Base-by-base conservation (phyloP, 164 flowering plant species). In the Nymphaea colorata region DNA sequence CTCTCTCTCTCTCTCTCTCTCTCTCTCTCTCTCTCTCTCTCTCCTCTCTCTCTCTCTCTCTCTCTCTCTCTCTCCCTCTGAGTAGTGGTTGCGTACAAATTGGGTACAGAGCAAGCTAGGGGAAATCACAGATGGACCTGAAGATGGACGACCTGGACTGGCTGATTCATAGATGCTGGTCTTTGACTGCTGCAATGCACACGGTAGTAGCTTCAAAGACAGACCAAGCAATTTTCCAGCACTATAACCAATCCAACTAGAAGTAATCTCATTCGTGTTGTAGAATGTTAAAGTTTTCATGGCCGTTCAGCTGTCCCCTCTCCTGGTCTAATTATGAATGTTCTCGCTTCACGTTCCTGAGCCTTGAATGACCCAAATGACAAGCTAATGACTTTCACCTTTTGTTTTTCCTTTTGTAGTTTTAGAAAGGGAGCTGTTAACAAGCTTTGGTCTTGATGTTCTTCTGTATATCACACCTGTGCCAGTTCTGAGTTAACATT, bases 51-150 rank as follows among this genome's bases (percentile, higher is more conserved):
- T 17, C 12, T 17, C 11, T 61, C 63, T 61, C 8, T 61, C 10
- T 61, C n/a, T 3, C n/a, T 17, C 0, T 6, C 12, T 61, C 42
- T 61, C 3, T 61, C n/a, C n/a, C n/a, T 8, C 16, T 8, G 10
- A 55, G 10, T 8, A 8, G 16, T 55, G 5, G 17, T 16, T 61
- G n/a, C n/a, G n/a, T 61, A 61, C 7, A 61, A 10, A 61, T 61
- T 7, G 12, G 2, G 62, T 77, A 77, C 93, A 91, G 97, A 91
- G 84, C 79, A 84, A 86, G 71, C 86, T 86, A 44, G 89, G 93
- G 72, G 87, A 87, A 77, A 61, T 69, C 75, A 77, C 89, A 16
- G 61, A 72, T 68, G 87, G 75, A 36, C 81, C 78, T 8, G 92
- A 87, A 65, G 88, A 79, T 69, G 51, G 68, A 41, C 75, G 76